A percentile compares a stretch with the other conserved stretches of the same genome.
phyloP scores from a whole-genome alignment of 305 asterid species.

The Fraxinus paxiana region DNA sequence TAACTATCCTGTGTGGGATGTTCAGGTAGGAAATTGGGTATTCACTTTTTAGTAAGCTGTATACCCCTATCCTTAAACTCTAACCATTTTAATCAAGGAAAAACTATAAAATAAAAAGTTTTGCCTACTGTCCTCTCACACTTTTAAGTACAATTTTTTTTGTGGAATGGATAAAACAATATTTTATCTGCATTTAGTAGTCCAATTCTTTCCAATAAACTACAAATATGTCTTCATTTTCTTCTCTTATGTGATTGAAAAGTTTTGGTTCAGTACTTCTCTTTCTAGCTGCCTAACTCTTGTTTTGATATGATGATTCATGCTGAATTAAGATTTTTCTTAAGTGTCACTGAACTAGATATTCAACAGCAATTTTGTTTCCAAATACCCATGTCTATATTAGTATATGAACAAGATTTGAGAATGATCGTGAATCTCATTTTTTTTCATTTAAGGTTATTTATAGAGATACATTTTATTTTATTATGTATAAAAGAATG shows the following conservation, averaged over 20 bases:
- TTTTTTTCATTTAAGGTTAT: not conserved
- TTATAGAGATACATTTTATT: not conserved
- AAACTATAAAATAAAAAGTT: not conserved
- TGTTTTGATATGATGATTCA: not conserved
- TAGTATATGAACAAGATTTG: not conserved
- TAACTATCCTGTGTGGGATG: constrained; percentile 97
- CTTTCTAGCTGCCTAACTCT: not conserved
- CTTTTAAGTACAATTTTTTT: not conserved
- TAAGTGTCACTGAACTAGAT: not conserved
- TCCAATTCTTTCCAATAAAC: not conserved
- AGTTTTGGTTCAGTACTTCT: not conserved
- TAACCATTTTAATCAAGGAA: not conserved
- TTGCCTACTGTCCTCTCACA: not conserved
- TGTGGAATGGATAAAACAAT: not conserved
- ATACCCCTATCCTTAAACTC: not conserved
- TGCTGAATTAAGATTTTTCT: not conserved
- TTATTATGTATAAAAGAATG: not conserved
- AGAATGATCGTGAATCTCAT: not conserved
- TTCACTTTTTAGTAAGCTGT: constrained; percentile 16
- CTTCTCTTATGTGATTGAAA: not conserved
- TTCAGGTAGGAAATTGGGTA: constrained; percentile 49
- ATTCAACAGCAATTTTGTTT: not conserved
- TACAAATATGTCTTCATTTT: not conserved
- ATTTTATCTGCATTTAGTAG: not conserved
- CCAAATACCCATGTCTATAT: not conserved